Base-by-base conservation (phyloP, 768 basidiomycete genomes). In the Lepiota brunneoincarnata region DNA sequence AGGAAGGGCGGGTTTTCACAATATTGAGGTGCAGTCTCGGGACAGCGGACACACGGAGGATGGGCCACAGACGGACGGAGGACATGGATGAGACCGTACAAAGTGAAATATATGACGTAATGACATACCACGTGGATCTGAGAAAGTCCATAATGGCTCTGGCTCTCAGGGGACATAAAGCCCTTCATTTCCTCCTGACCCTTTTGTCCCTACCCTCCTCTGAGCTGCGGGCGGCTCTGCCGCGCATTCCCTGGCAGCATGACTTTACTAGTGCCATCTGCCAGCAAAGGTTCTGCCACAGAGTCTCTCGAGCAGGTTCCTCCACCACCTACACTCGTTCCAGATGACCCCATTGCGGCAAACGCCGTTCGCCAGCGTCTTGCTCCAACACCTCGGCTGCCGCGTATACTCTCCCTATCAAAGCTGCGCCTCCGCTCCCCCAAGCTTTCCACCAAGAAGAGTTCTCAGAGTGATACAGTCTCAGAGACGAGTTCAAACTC, bases 331-430 rank as follows among this genome's bases (percentile, higher is more conserved):
- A 60, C 66, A 37, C 70, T 77, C 49, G 64, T 67, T 40, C 63
- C 63, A 18, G 79, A 77, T 49, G 74, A 77, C 58, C 68, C 75
- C 24, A 62, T 69, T 36, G 73, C 70, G 6, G 74, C 71, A 10
- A 72, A 80, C 15, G 61, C 72, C 12, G 83, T 82, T 28, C 75
- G 77, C 21, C 75, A 71, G 51, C 79, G 75, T 58, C 60, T 82
- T 31, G 49, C 68, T 3, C 65, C 64, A 20, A 78, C 71, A 40
- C 66, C 72, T 21, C 64, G 66, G 41, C 64, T 75, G 12, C 65
- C 71, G 20, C 64, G 65, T 38, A 64, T 75, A 14, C 64, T 75
- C 49, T 75, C 71, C 12, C 59, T 72, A 44, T 67, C 68, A 10
- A 69, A 61, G 43, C 62, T 72, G 0, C 69, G 58, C 31, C 18